A percentile compares a stretch with the other conserved stretches of the same genome.
phyloP scores from a whole-genome alignment of 139 green algal species.

The Marvania coccoides region DNA sequence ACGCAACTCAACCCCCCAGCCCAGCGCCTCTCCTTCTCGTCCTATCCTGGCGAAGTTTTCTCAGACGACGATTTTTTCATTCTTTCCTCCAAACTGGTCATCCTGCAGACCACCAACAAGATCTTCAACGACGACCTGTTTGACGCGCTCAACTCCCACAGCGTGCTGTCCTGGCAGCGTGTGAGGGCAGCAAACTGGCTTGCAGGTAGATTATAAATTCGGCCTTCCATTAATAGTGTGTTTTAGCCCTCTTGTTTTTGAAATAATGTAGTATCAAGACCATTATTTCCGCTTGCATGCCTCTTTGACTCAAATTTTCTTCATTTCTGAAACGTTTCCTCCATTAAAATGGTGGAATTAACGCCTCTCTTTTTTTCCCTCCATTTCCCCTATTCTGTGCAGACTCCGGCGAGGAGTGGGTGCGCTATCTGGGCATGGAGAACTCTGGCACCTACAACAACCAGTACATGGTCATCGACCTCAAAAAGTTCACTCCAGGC shows the following conservation, averaged over 20 bases:
- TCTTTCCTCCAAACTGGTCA: not conserved
- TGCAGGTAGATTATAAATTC: too few relatives aligned
- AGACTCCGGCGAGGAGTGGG: conserved; percentile 39
- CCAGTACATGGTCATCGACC: conserved; percentile 72
- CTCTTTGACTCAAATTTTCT: too few relatives aligned
- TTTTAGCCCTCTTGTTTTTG: too few relatives aligned
- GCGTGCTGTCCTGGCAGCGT: conserved; percentile 58
- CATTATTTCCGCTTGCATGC: too few relatives aligned
- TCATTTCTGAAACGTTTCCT: too few relatives aligned
- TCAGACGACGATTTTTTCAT: conserved; percentile 35
- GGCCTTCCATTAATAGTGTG: too few relatives aligned
- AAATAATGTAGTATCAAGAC: too few relatives aligned
- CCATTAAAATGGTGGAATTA: too few relatives aligned
- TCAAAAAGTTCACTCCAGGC: conserved; percentile 57
- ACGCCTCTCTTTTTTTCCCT: too few relatives aligned
- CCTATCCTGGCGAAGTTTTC: conserved; percentile 51
- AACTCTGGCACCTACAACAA: conserved; percentile 72
- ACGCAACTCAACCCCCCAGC: conserved; percentile 7
- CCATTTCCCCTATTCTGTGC: too few relatives aligned
- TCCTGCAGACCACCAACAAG: conserved; percentile 14
- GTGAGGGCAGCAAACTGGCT: conserved; percentile 56
- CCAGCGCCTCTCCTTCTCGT: conserved; percentile 43
- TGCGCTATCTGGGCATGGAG: conserved; percentile 30
- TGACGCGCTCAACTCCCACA: conserved; percentile 18
- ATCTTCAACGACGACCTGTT: conserved; percentile 50